Percentiles rank a stretch among this genome's conserved stretches.
These are phyloP conservation scores for Rhynchospora pubera DNA, from an alignment of 176 grass and related monocot genomes.

Conservation along the genomic window DNA sequence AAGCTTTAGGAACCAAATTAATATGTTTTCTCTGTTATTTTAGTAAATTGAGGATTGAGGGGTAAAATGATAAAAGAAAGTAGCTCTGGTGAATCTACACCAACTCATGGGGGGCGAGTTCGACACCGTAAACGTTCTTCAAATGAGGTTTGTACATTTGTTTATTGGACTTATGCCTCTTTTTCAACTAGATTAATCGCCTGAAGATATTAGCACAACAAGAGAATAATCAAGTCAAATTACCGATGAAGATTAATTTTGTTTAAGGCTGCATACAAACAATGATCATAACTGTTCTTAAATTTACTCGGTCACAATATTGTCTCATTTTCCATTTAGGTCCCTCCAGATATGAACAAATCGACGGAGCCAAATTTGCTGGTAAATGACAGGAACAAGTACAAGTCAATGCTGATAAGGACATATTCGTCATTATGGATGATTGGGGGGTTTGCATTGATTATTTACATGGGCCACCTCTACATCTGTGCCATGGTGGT, in stretches of 20 bases:
- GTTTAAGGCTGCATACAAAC: not conserved
- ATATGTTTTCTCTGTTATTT: not conserved
- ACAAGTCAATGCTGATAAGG: constrained; percentile 85
- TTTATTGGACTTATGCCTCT: not conserved
- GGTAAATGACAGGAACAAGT: constrained; percentile 67
- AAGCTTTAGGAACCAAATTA: no score
- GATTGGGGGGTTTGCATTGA: constrained; percentile 56
- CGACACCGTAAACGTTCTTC: constrained; percentile 40
- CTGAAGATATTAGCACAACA: not conserved
- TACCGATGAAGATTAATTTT: not conserved
- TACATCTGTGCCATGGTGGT: constrained; percentile 89
- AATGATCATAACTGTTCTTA: not conserved
- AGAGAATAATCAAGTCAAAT: not conserved
- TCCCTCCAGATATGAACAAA: constrained; percentile 41
- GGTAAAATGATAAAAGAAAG: constrained; percentile 36
- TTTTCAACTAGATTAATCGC: not conserved
- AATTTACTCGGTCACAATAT: not conserved
- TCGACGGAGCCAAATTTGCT: constrained; percentile 46
- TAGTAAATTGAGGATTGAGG: constrained; percentile 3
- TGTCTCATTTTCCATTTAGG: constrained; percentile 31
- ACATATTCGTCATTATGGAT: constrained; percentile 88
- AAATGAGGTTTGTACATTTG: constrained; percentile 22
- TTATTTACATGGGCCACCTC: constrained; percentile 81
- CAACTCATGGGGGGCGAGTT: constrained; percentile 29
- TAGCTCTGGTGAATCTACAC: constrained; percentile 31